phyloP scores from a whole-genome alignment of 208 protist species.

The Acanthamoeba castellanii region DNA sequence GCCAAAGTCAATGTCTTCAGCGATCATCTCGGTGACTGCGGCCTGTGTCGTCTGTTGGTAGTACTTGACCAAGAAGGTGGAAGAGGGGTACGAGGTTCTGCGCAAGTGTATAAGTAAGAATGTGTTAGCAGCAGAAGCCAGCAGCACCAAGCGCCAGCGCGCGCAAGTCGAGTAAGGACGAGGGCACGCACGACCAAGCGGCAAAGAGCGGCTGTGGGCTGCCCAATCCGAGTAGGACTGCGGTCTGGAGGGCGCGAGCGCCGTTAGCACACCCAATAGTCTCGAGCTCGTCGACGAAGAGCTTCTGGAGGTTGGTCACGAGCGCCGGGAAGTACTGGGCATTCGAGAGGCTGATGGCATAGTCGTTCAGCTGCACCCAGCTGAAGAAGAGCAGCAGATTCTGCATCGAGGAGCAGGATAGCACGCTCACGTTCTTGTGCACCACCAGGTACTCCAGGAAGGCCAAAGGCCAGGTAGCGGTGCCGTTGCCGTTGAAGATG shows the following conservation, averaged over 20 bases:
- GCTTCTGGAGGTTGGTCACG: background rate
- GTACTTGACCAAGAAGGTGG: background rate
- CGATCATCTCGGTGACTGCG: background rate
- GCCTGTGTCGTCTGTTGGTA: background rate
- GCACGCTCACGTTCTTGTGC: background rate
- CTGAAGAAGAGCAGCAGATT: conserved; percentile 12
- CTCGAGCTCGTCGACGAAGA: background rate
- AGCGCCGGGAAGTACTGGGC: background rate
- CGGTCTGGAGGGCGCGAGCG: background rate
- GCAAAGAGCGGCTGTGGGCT: background rate
- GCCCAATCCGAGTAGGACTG: background rate
- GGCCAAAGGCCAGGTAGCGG: background rate
- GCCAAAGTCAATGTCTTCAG: background rate
- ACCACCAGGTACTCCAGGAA: background rate
- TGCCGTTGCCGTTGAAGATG: background rate
- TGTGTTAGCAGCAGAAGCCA: background rate
- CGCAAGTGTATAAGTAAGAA: no score
- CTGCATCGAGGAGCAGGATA: background rate
- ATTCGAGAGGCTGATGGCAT: background rate
- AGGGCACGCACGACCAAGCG: background rate
- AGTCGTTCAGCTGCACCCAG: conserved; percentile 19
- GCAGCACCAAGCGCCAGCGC: no score
- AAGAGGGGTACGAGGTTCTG: background rate
- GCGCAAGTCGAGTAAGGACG: background rate
- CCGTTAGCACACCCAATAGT: background rate